These are phyloP conservation scores for Candida boidinii DNA, from an alignment of 805 yeast species.

Conservation along the genomic window DNA sequence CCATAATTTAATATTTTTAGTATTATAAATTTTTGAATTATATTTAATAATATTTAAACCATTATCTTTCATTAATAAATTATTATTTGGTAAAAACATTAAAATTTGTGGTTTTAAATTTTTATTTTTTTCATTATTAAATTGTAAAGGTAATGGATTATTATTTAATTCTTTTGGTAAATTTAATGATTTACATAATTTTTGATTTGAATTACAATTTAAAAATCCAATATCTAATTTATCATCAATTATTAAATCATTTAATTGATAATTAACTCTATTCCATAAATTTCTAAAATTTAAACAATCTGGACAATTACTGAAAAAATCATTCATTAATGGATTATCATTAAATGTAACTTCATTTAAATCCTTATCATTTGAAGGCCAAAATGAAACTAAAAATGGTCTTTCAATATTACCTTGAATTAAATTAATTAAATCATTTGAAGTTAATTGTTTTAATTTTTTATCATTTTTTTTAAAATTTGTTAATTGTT, in stretches of 20 bases:
- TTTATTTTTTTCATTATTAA: conserved; percentile 11
- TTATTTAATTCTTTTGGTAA: too few species aligned
- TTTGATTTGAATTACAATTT: conserved; percentile 44
- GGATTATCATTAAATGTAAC: conserved; percentile 25
- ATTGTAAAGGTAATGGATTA: conserved; percentile 25
- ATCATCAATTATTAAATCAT: conserved; percentile 3
- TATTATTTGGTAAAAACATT: conserved; percentile 46
- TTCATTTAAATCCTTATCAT: conserved; percentile 29
- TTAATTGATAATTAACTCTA: conserved; percentile 40
- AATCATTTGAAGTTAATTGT: conserved; percentile 21
- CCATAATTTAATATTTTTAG: conserved; percentile 31
- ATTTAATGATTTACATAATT: conserved; percentile 46
- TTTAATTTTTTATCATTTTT: background rate
- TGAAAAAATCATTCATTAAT: conserved; percentile 27
- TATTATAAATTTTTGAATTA: conserved; percentile 11
- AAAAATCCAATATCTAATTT: conserved; percentile 38
- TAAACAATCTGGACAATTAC: conserved; percentile 38
- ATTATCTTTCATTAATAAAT: too few species aligned
- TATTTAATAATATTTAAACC: conserved; percentile 42
- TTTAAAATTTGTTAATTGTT: too few species aligned
- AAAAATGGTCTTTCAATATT: conserved; percentile 39
- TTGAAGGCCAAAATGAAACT: conserved; percentile 60
- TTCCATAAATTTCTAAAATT: conserved; percentile 53
- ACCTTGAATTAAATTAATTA: conserved; percentile 45
- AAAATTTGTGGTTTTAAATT: conserved; percentile 16